Evolutionary conservation across 2,329 filamentous ascomycete species (phyloP).

Genomic region (Claviceps paspali): DNA sequence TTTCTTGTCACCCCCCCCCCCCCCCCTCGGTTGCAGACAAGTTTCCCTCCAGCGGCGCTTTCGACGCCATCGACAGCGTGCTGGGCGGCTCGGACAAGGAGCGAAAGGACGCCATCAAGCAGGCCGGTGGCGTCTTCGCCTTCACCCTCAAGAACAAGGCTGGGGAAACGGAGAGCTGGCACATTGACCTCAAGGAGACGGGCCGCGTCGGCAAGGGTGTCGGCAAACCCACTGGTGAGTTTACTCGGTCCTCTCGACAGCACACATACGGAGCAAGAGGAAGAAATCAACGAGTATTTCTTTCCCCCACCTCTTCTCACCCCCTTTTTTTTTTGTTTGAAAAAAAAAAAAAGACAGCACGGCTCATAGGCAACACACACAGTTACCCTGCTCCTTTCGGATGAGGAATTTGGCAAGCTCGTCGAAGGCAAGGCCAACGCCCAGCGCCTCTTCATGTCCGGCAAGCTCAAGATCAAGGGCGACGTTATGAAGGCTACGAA

Average conservation of each 20-base stretch:
- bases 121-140: conserved; percentile 73
- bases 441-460: conserved; percentile 92
- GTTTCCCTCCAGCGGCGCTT: conserved; percentile 82
- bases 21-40: conserved; percentile 35
- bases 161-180: conserved; percentile 73
- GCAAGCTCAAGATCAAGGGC: conserved; percentile 95
- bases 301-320: too few species aligned
- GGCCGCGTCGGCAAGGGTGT: conserved; percentile 67
- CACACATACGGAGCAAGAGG: too few species aligned
- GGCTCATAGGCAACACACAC: too few species aligned
- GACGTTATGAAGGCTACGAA: conserved; percentile 98
- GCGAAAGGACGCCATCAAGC: conserved; percentile 77
- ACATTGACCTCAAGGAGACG: conserved; percentile 87
- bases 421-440: conserved; percentile 82
- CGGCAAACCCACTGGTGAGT: conserved; percentile 68
- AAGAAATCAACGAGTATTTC: too few species aligned
- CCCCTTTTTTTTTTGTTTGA: too few species aligned
- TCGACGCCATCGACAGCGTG: conserved; percentile 68
- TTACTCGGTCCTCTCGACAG: background rate
- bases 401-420: conserved; percentile 74
- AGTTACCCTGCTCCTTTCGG: conserved; percentile 79
- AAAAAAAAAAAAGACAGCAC: background rate
- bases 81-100: conserved; percentile 56
- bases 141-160: conserved; percentile 83
- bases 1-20: too few species aligned